Evolutionary conservation across 495 filamentous ascomycete species (phyloP).

Genomic region (Aspergillus bertholletiae): DNA sequence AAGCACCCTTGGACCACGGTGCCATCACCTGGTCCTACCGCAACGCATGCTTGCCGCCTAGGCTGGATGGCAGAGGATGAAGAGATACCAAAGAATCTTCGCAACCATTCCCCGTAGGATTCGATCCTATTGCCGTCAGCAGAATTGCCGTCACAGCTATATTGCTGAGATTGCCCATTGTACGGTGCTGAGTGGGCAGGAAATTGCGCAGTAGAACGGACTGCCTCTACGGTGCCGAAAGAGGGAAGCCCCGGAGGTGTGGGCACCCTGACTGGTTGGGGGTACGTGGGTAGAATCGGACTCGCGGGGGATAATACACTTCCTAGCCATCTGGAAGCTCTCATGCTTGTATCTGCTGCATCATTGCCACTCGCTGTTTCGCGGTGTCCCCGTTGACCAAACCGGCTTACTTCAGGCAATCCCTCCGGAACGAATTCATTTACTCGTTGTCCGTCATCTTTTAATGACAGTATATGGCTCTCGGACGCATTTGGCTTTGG

Average conservation of each 20-base stretch:
- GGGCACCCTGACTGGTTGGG: constrained; percentile 37
- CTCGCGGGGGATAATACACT: constrained; percentile 24
- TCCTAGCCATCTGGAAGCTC: constrained; percentile 20
- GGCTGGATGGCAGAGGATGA: constrained; percentile 8
- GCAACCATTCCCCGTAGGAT: constrained; percentile 23
- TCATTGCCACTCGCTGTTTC: constrained; percentile 24
- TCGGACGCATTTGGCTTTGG: constrained; percentile 12
- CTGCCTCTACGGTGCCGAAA: constrained; percentile 42
- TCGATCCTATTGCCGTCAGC: not conserved
- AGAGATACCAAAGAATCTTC: constrained; percentile 26
- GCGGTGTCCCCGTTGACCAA: constrained; percentile 11
- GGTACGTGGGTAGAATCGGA: constrained; percentile 31
- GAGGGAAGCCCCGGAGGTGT: constrained; percentile 48
- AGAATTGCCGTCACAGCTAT: not conserved
- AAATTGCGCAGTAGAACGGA: constrained; percentile 30
- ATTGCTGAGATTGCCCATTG: constrained; percentile 1
- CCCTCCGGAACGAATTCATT: constrained; percentile 4
- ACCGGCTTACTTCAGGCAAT: constrained; percentile 10
- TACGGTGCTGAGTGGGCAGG: constrained; percentile 3
- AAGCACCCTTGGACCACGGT: constrained; percentile 38
- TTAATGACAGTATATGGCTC: constrained; percentile 4
- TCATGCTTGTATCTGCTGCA: constrained; percentile 6
- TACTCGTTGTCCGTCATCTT: not conserved
- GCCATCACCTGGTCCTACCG: constrained; percentile 35
- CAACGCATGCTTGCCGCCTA: constrained; percentile 3